Evolutionary conservation across 352 stramenopile species (phyloP).

Genomic region (Phytophthora multivora): DNA sequence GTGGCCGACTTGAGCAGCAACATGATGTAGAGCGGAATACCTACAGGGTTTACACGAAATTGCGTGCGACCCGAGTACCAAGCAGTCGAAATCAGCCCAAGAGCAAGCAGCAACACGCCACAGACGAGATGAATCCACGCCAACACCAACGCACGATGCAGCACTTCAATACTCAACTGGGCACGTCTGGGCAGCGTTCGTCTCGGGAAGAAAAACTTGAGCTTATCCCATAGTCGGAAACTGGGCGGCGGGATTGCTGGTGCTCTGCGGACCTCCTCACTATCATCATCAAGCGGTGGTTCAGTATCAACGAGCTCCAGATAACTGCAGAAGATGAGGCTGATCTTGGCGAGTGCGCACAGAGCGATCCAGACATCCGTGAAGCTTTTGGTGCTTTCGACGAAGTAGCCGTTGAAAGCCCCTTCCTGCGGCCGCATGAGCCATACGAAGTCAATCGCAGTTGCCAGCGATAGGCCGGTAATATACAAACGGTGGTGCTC

Average conservation of each 20-base stretch:
- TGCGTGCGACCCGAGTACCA: slow-evolving; percentile 51
- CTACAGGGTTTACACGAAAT: slow-evolving; percentile 54
- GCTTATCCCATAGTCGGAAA: slow-evolving; percentile 51
- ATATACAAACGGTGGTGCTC: slow-evolving; percentile 59
- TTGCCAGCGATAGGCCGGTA: slow-evolving; percentile 49
- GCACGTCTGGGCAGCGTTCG: slow-evolving; percentile 64
- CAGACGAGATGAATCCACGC: slow-evolving; percentile 76
- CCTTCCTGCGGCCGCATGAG: slow-evolving; percentile 67
- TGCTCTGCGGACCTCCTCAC: slow-evolving; percentile 6
- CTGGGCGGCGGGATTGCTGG: slow-evolving; percentile 21
- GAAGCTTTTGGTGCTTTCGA: slow-evolving; percentile 44
- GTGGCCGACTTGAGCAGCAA: slow-evolving; percentile 65
- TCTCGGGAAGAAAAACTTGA: slow-evolving; percentile 73
- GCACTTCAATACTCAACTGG: slow-evolving; percentile 70
- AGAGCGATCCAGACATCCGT: slow-evolving; percentile 53
- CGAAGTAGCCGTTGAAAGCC: slow-evolving; percentile 71
- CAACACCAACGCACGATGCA: slow-evolving; percentile 69
- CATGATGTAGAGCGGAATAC: slow-evolving; percentile 64
- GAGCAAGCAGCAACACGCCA: slow-evolving; percentile 51
- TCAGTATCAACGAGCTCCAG: slow-evolving; percentile 68
- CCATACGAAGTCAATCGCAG: slow-evolving; percentile 64
- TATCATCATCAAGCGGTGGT: slow-evolving; percentile 34
- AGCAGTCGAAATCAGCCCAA: slow-evolving; percentile 51
- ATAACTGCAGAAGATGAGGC: slow-evolving; percentile 73
- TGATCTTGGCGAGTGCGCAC: slow-evolving; percentile 65